These are phyloP conservation scores for Sophora flavescens DNA, from an alignment of 306 rosid species.

Conservation along the genomic window DNA sequence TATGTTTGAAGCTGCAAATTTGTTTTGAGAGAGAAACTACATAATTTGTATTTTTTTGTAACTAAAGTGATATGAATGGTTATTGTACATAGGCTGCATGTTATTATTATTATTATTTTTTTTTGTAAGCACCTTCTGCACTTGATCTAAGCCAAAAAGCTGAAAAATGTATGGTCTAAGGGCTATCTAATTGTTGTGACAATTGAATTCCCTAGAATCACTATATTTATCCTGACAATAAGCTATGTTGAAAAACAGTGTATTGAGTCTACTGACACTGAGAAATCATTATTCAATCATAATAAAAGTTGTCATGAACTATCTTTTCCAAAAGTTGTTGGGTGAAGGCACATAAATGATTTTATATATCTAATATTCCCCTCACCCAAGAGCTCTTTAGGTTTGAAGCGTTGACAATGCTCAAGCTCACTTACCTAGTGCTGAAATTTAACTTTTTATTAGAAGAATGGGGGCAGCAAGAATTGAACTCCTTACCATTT, in stretches of 20 bases:
- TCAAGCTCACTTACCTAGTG: too few species aligned
- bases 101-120: neutral
- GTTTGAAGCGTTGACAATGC: neutral
- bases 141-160: neutral
- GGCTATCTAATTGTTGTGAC: neutral
- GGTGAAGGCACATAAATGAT: too few species aligned
- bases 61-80: constrained; percentile 13
- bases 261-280: neutral
- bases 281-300: constrained; percentile 23
- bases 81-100: constrained; percentile 11
- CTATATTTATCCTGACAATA: neutral
- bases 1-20: constrained; percentile 39
- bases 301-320: neutral
- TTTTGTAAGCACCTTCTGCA: constrained; percentile 2
- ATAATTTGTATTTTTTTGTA: constrained; percentile 36
- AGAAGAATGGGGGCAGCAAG: neutral
- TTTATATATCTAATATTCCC: too few species aligned
- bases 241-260: neutral
- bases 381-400: neutral
- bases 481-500: neutral
- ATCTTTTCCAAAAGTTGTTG: too few species aligned
- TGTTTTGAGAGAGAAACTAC: constrained; percentile 31
- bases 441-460: too few species aligned
- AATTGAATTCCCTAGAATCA: neutral
- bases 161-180: neutral